Evolutionary conservation across 1,284 basidiomycete genomes (phyloP), one percentile per base, ranked within the genome.

Genomic region (Apiotrichum montevideense): DNA sequence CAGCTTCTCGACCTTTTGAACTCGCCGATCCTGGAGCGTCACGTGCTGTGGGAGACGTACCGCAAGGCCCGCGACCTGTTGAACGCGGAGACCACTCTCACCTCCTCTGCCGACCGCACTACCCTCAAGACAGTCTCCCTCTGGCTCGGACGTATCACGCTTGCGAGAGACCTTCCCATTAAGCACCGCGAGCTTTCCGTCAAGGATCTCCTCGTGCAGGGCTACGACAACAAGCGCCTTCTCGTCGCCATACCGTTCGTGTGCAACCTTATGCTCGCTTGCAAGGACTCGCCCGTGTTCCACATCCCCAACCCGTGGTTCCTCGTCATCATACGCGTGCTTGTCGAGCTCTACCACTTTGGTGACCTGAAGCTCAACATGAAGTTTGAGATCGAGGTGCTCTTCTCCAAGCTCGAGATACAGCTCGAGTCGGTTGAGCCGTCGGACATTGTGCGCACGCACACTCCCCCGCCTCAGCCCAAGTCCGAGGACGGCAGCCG

Each of bases 331-430:
- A 81, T 98, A 64, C 85, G 88, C 62, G 81, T 98, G 33, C 84
- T 98, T 50, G 90, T 87, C 43, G 96, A 99, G 77, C 83, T 99
- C 21, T 98, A 99, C 76, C 91, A 95, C 71, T 96, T 87, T 67
- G 95, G 93, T 3, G 94, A 98, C 68, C 82, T 98, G 61, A 96
- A 97, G 78, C 81, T 98, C 59, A 97, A 98, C 73, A 82, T 95
- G 73, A 98, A 98, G 76, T 98, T 98, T 70, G 96, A 98, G 78
- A 98, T 99, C 63, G 96, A 99, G 77, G 87, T 98, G 35, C 80
- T 98, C 8, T 98, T 95, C 82, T 95, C 93, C 76, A 85, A 85
- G 45, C 84, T 98, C 37, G 86, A 88, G 37, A 84, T 99, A 63
- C 87, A 95, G 69, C 83, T 98, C 46, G 90, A 90, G 71, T 78